Percentiles rank a stretch among this genome's conserved stretches.
phyloP scores from a whole-genome alignment of 2,329 filamentous ascomycete genomes.

The Phialophora expanda region DNA sequence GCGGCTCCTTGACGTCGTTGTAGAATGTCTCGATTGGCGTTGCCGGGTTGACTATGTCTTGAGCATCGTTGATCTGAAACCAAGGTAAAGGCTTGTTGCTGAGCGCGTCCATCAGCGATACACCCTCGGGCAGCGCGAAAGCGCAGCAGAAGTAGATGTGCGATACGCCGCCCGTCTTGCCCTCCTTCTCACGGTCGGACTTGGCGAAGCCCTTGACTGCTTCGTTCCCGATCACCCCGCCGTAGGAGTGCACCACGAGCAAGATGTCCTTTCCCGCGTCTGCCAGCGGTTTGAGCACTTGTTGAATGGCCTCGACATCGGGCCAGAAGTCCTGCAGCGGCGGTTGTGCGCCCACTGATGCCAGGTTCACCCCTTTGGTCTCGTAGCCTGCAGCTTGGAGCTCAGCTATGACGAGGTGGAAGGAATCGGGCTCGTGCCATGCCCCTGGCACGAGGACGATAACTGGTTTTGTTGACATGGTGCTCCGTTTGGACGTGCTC shows the following conservation, averaged over 20 bases:
- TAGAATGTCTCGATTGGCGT: conserved; percentile 43
- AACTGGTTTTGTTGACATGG: conserved; percentile 33
- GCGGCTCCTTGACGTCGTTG: conserved; percentile 43
- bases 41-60: conserved; percentile 20
- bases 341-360: conserved; percentile 42
- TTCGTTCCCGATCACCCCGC: conserved; percentile 43
- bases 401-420: conserved; percentile 41
- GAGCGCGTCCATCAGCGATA: conserved; percentile 24
- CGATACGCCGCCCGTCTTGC: conserved; percentile 42
- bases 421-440: conserved; percentile 47
- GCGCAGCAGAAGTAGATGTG: conserved; percentile 45
- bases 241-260: conserved; percentile 46
- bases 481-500: not conserved
- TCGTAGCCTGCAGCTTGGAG: conserved; percentile 45
- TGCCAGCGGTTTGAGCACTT: conserved; percentile 36
- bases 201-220: conserved; percentile 43
- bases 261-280: conserved; percentile 42
- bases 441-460: conserved; percentile 51
- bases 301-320: conserved; percentile 46
- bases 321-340: conserved; percentile 46
- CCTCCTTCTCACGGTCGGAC: conserved; percentile 37
- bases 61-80: conserved; percentile 31
- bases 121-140: conserved; percentile 45
- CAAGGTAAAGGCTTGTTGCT: conserved; percentile 25
- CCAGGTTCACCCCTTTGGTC: conserved; percentile 42